Base-by-base conservation (phyloP, 169 alveolate genomes). In the Cryptosporidium felis region DNA sequence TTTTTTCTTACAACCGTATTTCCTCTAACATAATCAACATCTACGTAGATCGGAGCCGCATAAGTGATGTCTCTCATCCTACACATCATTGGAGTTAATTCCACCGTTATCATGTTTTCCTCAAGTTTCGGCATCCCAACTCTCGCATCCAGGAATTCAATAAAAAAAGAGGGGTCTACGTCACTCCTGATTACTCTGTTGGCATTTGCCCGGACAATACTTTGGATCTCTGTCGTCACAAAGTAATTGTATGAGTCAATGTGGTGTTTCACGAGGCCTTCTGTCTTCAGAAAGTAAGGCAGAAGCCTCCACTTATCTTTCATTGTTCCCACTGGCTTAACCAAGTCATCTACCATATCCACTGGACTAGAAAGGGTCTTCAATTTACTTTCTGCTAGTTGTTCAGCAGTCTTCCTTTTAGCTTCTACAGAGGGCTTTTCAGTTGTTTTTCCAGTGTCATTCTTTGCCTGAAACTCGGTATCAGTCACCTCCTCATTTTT, bases 61-160 rank as follows among this genome's bases (percentile, higher is more conserved):
- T 98, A 98, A 26, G 99, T 97, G 60, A 98, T 74, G 82, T 97
- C 99, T 56, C 99, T 92, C 53, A 96, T 88, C 59, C 99, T 92
- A 63, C 99, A 98, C 89, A 96, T 96, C 91, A 95, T 96, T 1
- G 99, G 99, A 30, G 97, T 95, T 38, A 97, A 80, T 26, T 61
- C 82, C 1, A 90, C 74, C 9, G 92, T 92, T 40, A 90, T 88
- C 90, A 90, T 89, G 90, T 94, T 95, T 80, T 96, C 98, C 80
- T 92, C 94, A 40, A 92, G 81, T 59, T 90, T 89, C 3, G 99
- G 98, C 49, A 63, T 88, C 1, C 96, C 97, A 16, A 96, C 96
- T 46, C 91, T 92, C 38, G 96, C 94, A 82, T 96, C 97, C 36
- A 90, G 80, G 61, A 93, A 96, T 80, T 94, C 95, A 18, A 95